phyloP scores from a whole-genome alignment of 257 asterid genomes.

The Thymus mandschuricus region DNA sequence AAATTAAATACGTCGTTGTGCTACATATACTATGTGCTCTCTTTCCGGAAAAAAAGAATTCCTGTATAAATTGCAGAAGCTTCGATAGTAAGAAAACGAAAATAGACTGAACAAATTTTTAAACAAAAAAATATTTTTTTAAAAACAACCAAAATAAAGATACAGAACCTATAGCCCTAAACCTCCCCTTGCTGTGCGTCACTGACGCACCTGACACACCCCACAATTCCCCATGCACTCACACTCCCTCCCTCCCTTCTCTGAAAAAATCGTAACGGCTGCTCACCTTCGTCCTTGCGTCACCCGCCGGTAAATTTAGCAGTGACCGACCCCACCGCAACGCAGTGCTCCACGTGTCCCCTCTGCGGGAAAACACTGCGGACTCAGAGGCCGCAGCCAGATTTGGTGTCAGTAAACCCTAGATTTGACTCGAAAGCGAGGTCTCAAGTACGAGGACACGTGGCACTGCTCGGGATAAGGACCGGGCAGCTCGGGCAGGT shows the following conservation, averaged over 20 bases:
- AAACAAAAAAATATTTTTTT: neutral
- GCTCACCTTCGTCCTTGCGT: neutral
- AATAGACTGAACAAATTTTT: neutral
- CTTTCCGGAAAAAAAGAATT: no score
- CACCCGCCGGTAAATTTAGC: neutral
- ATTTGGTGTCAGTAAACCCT: neutral
- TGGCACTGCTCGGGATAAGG: conserved; percentile 27
- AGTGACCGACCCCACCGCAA: neutral
- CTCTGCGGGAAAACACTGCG: neutral
- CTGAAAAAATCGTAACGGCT: neutral
- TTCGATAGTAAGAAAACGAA: no score
- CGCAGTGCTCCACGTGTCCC: neutral
- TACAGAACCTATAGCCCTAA: neutral
- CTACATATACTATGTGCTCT: no score
- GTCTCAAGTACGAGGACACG: conserved; percentile 22
- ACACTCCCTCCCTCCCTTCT: neutral
- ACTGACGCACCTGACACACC: neutral
- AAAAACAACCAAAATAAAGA: neutral
- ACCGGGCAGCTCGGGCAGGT: no score
- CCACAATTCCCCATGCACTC: neutral
- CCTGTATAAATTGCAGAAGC: no score
- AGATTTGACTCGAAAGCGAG: neutral
- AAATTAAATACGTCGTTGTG: no score
- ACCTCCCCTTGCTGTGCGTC: neutral
- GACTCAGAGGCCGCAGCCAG: neutral